Evolutionary conservation across 371 early-diverging fungal genomes (phyloP).

Genomic region (Lichtheimia corymbifera): DNA sequence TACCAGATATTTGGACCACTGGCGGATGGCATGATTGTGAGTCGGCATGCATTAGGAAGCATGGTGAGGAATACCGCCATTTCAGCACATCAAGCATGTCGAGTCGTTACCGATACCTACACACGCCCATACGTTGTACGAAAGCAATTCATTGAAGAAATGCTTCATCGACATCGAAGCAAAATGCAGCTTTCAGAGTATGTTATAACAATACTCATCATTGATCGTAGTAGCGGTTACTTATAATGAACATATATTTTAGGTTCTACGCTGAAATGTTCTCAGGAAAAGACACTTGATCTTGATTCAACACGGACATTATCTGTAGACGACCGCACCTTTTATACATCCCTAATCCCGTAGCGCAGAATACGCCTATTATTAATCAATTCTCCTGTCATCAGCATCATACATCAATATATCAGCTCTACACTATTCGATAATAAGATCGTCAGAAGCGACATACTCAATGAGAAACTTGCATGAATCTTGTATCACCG

Average conservation of each 20-base stretch:
- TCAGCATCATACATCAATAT: too few relatives aligned
- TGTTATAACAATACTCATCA: constrained; percentile 4
- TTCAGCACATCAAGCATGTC: constrained; percentile 65
- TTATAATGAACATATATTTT: neutral
- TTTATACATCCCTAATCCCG: too few relatives aligned
- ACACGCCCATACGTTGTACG: constrained; percentile 59
- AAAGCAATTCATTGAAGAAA: constrained; percentile 60
- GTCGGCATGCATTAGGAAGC: constrained; percentile 65
- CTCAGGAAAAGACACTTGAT: constrained; percentile 8
- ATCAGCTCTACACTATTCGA: too few relatives aligned
- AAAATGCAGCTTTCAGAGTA: constrained; percentile 55
- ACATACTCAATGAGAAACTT: too few relatives aligned
- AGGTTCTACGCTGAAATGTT: constrained; percentile 11
- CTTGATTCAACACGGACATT: neutral
- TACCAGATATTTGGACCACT: constrained; percentile 70
- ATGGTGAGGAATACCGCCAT: constrained; percentile 74
- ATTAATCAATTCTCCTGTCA: too few relatives aligned
- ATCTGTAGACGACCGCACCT: too few relatives aligned
- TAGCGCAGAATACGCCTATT: too few relatives aligned
- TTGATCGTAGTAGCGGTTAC: neutral
- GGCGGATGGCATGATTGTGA: constrained; percentile 71
- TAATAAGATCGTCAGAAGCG: too few relatives aligned
- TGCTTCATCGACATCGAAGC: constrained; percentile 51
- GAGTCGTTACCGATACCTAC: constrained; percentile 57
- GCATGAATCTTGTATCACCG: too few relatives aligned